Percentiles rank a stretch among this genome's conserved stretches.
phyloP scores from a whole-genome alignment of 805 yeast species.

The Priceomyces melissophilus region DNA sequence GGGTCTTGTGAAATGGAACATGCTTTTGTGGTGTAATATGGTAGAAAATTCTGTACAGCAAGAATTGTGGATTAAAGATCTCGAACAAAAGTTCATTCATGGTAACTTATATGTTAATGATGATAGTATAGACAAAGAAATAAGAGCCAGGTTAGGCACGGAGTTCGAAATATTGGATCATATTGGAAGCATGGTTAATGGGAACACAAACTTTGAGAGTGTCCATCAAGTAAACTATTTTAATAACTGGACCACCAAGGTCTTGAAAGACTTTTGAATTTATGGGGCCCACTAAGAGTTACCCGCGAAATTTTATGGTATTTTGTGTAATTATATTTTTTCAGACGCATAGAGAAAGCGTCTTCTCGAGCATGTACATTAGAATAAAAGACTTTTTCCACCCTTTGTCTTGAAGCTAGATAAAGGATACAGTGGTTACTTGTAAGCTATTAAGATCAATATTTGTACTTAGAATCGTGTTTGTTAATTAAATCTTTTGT shows the following conservation, averaged over 20 bases:
- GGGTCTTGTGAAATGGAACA: conserved; percentile 45
- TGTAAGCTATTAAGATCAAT: too few relatives aligned
- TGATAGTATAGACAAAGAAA: conserved; percentile 20
- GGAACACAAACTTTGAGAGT: conserved; percentile 26
- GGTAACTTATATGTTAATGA: conserved; percentile 21
- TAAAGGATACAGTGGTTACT: too few relatives aligned
- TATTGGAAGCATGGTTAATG: conserved; percentile 35
- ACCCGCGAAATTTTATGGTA: conserved; percentile 4
- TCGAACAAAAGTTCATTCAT: conserved; percentile 45
- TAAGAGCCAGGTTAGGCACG: conserved; percentile 26
- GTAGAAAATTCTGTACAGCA: conserved; percentile 53
- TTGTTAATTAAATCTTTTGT: too few relatives aligned
- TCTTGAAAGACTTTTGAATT: conserved; percentile 4
- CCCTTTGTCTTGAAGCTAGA: too few relatives aligned
- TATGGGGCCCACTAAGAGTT: conserved; percentile 1
- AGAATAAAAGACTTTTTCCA: too few relatives aligned
- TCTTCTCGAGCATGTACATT: too few relatives aligned
- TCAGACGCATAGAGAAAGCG: background rate
- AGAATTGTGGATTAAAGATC: conserved; percentile 59
- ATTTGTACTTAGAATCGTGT: too few relatives aligned
- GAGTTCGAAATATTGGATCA: conserved; percentile 28
- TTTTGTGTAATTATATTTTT: conserved; percentile 2
- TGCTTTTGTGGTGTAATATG: conserved; percentile 51
- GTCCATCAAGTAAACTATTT: conserved; percentile 28
- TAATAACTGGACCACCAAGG: conserved; percentile 27